Evolutionary conservation across 352 stramenopile species (phyloP), one percentile per base, ranked within the genome.

Genomic region (Globisporangium parvum): DNA sequence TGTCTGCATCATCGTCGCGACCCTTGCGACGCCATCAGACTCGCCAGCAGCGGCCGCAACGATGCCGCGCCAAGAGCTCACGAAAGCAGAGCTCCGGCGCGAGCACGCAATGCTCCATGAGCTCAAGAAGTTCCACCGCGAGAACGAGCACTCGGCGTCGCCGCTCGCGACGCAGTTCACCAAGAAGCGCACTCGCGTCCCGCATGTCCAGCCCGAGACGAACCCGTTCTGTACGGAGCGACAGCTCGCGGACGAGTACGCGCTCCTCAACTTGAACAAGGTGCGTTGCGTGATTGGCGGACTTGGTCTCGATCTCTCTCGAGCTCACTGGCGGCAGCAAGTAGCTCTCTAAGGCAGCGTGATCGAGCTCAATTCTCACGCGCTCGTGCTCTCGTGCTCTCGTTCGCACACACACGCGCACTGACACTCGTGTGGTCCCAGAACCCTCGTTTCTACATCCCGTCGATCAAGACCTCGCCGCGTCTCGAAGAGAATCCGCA

Each of bases 181-280:
- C 41, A 83, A 87, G 57, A 91, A 91, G 57, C 73, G 80, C 44
- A 49, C 87, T 8, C 77, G 74, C 14, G 60, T 89, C 46, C 81
- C 80, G 9, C 66, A 61, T 2, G 63, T 85, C 23, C 76, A 89
- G 47, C 26, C 66, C 53, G 75, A 91, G 24, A 63, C 59, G 45
- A 89, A 94, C 51, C 80, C 80, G 39, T 92, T 91, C 57, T 91
- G 79, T 53, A 57, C 68, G 48, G 77, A 91, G 24, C 71, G 79
- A 17, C 84, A 90, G 55, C 56, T 92, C 52, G 77, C 80, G n/a
- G 84, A 92, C 55, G 80, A 72, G 53, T 87, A 85, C 52, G 65
- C 78, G 56, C 80, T 79, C 51, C 57, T 77, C 55, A 86, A 91
- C 56, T 73, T 90, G 60, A 93, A 93, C 69, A 91, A 90, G 72